phyloP scores from a whole-genome alignment of 2,329 filamentous ascomycete species.

The Phoma sp. region DNA sequence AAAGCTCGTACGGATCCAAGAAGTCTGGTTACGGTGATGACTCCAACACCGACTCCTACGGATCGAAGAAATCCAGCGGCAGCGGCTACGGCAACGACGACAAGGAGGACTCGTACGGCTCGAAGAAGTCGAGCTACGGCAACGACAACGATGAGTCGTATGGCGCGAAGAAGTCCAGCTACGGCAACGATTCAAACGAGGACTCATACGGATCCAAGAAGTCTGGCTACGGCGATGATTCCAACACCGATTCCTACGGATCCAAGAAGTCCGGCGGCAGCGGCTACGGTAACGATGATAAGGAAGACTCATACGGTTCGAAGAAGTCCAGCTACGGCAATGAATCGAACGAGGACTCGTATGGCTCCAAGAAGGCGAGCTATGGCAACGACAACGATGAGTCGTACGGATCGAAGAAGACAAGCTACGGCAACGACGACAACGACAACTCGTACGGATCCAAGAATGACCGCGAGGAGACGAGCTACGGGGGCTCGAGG shows the following conservation, averaged over 20 bases:
- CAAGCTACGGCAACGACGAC: not conserved
- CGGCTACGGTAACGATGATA: not conserved
- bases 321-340: not conserved
- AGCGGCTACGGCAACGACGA: not conserved
- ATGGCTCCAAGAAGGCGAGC: conserved; percentile 1
- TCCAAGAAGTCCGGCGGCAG: conserved; percentile 8
- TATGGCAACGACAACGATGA: not conserved
- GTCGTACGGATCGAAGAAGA: not conserved
- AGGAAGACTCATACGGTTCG: not conserved
- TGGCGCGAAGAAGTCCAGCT: conserved; percentile 1
- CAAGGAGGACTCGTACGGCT: conserved; percentile 1
- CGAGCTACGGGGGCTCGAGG: conserved; percentile 3
- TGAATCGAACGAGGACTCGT: not conserved
- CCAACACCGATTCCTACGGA: not conserved
- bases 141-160: not conserved
- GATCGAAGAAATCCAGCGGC: not conserved
- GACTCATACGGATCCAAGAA: conserved; percentile 2
- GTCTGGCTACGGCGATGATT: conserved; percentile 4
- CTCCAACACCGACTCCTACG: not conserved
- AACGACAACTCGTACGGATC: not conserved
- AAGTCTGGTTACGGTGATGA: conserved; percentile 1
- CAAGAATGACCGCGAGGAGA: too few species aligned
- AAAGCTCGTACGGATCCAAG: conserved; percentile 1
- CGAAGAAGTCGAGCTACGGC: not conserved
- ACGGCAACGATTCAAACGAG: not conserved